phyloP scores from a whole-genome alignment of 768 basidiomycete species.

The Sporobolomyces phaffii region DNA sequence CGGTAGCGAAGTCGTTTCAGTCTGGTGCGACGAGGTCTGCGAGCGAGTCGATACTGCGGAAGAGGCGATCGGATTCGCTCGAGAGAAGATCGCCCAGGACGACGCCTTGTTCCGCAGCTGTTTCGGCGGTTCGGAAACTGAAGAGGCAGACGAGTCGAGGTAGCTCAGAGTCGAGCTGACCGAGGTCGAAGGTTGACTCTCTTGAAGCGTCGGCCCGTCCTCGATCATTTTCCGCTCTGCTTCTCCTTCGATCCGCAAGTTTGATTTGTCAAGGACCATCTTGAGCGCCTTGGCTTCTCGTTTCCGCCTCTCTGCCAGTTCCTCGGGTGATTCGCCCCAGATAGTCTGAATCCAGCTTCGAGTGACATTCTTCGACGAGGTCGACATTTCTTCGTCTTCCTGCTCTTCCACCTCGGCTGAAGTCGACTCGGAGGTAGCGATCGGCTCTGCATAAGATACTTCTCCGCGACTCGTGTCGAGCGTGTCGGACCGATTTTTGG shows the following conservation, averaged over 20 bases:
- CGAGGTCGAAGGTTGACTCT: neutral
- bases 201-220: neutral
- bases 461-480: no score
- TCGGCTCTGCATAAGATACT: no score
- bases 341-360: constrained; percentile 17
- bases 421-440: no score
- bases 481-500: no score
- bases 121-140: neutral
- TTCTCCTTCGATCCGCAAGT: neutral
- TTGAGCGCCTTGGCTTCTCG: constrained; percentile 22
- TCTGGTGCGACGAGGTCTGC: constrained; percentile 16
- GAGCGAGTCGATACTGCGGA: constrained; percentile 28
- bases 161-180: constrained; percentile 1
- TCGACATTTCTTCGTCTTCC: neutral
- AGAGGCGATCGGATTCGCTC: constrained; percentile 20
- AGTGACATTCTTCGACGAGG: neutral
- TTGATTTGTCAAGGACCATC: constrained; percentile 1
- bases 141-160: constrained; percentile 9
- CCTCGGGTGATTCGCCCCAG: constrained; percentile 10
- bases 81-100: constrained; percentile 20
- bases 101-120: constrained; percentile 1
- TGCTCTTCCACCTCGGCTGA: neutral
- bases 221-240: neutral
- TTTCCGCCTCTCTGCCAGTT: constrained; percentile 1
- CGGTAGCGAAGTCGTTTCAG: constrained; percentile 8